Evolutionary conservation across 805 yeast genomes (phyloP), one percentile per base, ranked within the genome.

Genomic region (Yamadazyma sp.): DNA sequence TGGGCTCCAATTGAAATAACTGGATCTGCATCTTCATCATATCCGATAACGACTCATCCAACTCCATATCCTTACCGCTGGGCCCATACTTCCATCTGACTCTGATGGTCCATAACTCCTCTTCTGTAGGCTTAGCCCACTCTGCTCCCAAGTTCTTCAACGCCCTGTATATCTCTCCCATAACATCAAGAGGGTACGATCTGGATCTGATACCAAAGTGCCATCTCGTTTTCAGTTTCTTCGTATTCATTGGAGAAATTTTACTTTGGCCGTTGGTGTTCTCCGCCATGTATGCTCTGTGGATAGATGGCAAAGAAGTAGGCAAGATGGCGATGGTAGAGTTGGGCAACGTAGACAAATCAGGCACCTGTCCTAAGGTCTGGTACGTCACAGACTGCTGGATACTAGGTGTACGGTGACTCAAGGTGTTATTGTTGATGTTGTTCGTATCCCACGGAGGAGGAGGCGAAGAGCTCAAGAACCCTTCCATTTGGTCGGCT

Each of bases 111-210:
- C 98, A 91, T 35, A 89, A 68, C 53, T 90, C 96, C 53, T 90
- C 96, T 50, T 90, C 96, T 0, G 90, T 78, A 5, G 98, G 97
- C 50, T 83, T 82, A 7, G 93, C 86, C 98, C 98, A 93, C 60
- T 93, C 97, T 0, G 98, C 98, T 1, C 96, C 97, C 38, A 93
- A 67, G 53, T 86, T 88, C 62, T 86, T 86, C 56, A 93, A 71
- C 1, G 98, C 98, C 32, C 96, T 74, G 64, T 93, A 93, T 29
- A 93, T 90, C 59, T 93, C 99, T 18, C 97, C 96, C 98, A 93
- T 93, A 3, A 93, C 99, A 60, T 93, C 99, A 50, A 93, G 71
- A 22, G 99, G 98, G 57, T 93, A 93, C 1, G 96, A 87, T 53
- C 97, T 75, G 6, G 96, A 88, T 57, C 99, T 74, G 44, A 93